Evolutionary conservation across 1,284 basidiomycete genomes (phyloP), one percentile per base, ranked within the genome.

Genomic region (Apiotrichum domesticum): DNA sequence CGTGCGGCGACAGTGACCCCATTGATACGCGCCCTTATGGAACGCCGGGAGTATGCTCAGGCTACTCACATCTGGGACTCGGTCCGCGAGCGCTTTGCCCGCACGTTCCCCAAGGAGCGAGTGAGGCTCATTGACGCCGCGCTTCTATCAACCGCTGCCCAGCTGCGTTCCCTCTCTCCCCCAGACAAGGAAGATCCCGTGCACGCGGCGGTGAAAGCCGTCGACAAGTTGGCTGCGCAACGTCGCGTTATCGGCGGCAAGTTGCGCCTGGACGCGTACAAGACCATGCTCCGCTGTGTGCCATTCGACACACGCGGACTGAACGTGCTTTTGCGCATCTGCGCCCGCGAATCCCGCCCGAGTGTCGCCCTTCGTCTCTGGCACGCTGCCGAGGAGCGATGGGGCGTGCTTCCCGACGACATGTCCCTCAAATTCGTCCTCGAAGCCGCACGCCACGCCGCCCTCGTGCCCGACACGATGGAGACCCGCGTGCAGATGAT

Each of bases 311-410:
- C 62, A 7, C 54, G 53, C 6, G 68, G 63, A 14, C 57, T 74
- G 46, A 71, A 74, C 51, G 54, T 61, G 6, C 63, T 76, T 0
- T 52, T 76, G 10, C 37, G 52, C 6, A 55, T 63, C 15, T 73
- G 70, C 35, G 42, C 51, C 8, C 44, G 43, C 1, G 42, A 46
- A 1, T 48, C 57, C 1, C 33, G 44, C 1, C 65, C 69, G 3
- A 62, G 62, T 2, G 48, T 70, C 1, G 70, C 74, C 2, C 67
- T 72, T 34, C 60, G 72, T 1, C 52, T 76, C 1, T 73, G 66
- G 63, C 44, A 41, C 11, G 68, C 67, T 1, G 66, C 68, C 2
- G 35, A 51, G n/a, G 64, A 66, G 8, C 71, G 74, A 0, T 76
- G 69, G 66, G 69, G 68, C 4, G 61, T 73, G 1, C 46, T 54